phyloP scores from a whole-genome alignment of 768 basidiomycete genomes.

The Sporobolomyces roseus region DNA sequence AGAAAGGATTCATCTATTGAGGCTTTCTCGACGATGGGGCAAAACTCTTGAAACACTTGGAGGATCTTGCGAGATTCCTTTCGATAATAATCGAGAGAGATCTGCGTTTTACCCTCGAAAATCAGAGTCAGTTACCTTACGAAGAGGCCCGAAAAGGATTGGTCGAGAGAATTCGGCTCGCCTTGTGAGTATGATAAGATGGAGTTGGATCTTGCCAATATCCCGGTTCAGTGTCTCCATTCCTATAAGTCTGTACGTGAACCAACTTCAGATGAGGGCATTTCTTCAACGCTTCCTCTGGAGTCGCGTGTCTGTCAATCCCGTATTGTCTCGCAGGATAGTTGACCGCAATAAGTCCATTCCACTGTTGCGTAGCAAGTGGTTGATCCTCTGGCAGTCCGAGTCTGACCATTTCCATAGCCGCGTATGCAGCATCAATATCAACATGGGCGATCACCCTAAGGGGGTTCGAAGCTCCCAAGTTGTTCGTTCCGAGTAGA shows the following conservation, averaged over 20 bases:
- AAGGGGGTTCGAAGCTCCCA: conserved; percentile 56
- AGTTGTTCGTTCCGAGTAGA: conserved; percentile 24
- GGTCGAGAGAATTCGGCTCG: too few species aligned
- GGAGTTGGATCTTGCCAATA: conserved; percentile 75
- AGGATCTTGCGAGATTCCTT: conserved; percentile 85
- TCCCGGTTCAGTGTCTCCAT: conserved; percentile 77
- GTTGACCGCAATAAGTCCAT: conserved; percentile 85
- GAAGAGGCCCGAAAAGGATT: not conserved
- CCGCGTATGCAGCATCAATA: conserved; percentile 64
- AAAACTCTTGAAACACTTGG: conserved; percentile 69
- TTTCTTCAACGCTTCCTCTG: conserved; percentile 63
- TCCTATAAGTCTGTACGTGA: conserved; percentile 90
- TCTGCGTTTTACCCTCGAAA: too few species aligned
- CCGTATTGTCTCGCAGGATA: conserved; percentile 90
- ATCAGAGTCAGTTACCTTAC: conserved; percentile 47
- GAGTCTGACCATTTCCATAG: conserved; percentile 77
- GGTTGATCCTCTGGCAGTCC: conserved; percentile 53
- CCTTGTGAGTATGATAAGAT: conserved; percentile 88
- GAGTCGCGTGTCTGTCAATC: conserved; percentile 83
- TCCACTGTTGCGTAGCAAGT: conserved; percentile 59
- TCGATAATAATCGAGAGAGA: conserved; percentile 88
- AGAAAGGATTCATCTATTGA: conserved; percentile 97
- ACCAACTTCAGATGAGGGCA: conserved; percentile 81
- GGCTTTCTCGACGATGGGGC: conserved; percentile 66
- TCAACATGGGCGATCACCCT: conserved; percentile 86